Evolutionary conservation across 345 rosid genomes (phyloP), one percentile per base, ranked within the genome.

Genomic region (Murraya paniculata): DNA sequence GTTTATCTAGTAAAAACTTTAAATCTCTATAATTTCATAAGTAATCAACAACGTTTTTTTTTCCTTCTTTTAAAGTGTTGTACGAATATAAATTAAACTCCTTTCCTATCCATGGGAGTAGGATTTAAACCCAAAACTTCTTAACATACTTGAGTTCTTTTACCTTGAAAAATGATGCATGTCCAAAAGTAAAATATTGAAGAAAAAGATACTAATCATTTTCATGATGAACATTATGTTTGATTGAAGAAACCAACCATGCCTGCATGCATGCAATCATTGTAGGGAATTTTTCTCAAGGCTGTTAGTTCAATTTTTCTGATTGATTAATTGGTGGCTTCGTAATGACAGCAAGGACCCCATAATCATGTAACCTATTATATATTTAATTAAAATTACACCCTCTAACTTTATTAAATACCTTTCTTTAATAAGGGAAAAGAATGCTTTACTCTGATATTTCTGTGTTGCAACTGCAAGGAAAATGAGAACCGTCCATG

Each of bases 311-410:
- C 19, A 61, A 61, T 61, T 59, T 76, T 71, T 80, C 74, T 36
- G 25, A 68, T 74, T 79, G 76, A 78, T 79, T 13, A 2, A 1
- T 61, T 27, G 79, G 60, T 5, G 62, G 66, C 83, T 58, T 75
- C 5, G 80, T 78, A 78, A 83, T 83, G 87, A 81, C 87, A 79
- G 67, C 77, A 77, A 81, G 82, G 85, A 79, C 76, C 53, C 81
- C 56, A 75, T 25, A 77, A 78, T 72, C 74, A 59, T 57, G 48
- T 38, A 53, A 53, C 56, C 56, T 18, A 5, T 64, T 38, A 25
- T 21, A 13, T 25, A 31, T 53, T 64, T 27, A 50, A 45, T 21
- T 45, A 56, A 64, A 39, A 72, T 38, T 2, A 30, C 62, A 1
- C 22, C 9, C 18, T 53, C 53, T 69, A 53, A 8, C 45, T 39